Base-by-base conservation (phyloP, 495 filamentous ascomycete species). In the Podospora pseudopauciseta region DNA sequence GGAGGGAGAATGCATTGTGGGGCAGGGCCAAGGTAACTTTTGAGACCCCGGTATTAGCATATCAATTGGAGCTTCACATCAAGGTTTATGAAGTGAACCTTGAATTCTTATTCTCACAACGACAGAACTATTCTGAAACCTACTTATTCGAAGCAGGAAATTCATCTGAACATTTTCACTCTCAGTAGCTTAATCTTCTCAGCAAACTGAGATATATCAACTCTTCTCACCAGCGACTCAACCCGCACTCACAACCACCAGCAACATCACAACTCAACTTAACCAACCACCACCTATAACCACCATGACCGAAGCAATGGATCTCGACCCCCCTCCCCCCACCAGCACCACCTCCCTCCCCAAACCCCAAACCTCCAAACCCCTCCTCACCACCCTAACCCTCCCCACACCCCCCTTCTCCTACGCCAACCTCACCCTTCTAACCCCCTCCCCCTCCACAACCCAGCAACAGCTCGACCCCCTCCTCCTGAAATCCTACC, bases 61-160 rank as follows among this genome's bases (percentile, higher is more conserved):
- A 13, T 49, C 15, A 0, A 49, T 13, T 13, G 3, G 15, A 49
- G 39, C 39, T 49, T 49, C 39, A 32, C 30, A 16, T 49, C 9
- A 49, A 49, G 39, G 15, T 49, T 49, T 3, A 13, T 49, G 39
- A 49, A 49, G 9, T 49, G 6, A 49, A 2, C 13, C 13, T 49
- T 49, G 5, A 49, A 49, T 11, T 49, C 2, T 49, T 49, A 49
- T 11, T 16, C 15, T 16, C 39, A 18, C 7, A 16, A 3, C 39
- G 39, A 49, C 39, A 13, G 2, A 49, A 6, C 1, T 13, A 18
- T 30, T 65, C 23, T 57, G 65, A 78, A 91, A 11, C 3, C 7
- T 72, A 87, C 86, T 72, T 90, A 88, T 26, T 91, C 73, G 60
- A 87, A 86, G 89, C 90, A 34, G 13, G 16, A 32, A 60, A 32